phyloP scores from a whole-genome alignment of 23 red algal genomes.

The Gracilaria domingensis region DNA sequence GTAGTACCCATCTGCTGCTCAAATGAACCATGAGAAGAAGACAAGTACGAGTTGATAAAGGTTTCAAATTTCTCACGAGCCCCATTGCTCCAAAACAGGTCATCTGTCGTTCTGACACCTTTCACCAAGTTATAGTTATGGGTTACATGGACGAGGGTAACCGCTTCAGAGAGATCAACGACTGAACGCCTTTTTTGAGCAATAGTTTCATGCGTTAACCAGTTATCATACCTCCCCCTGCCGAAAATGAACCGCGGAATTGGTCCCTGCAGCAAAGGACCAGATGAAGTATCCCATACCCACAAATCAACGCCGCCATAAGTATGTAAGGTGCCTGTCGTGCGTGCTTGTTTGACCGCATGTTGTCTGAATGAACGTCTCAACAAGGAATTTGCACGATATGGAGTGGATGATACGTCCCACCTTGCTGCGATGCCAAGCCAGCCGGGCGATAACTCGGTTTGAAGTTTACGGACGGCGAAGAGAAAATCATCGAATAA shows the following conservation, averaged over 20 bases:
- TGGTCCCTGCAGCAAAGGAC: conserved; percentile 53
- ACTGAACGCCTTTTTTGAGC: conserved; percentile 56
- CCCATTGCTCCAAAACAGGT: conserved; percentile 82
- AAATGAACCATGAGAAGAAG: conserved; percentile 83
- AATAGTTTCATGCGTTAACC: conserved; percentile 95
- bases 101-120: not conserved
- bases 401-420: conserved; percentile 80
- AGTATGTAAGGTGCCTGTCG: conserved; percentile 83
- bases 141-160: conserved; percentile 78
- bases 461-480: conserved; percentile 64
- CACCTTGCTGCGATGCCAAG: conserved; percentile 91
- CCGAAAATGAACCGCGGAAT: conserved; percentile 93
- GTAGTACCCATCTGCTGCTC: conserved; percentile 88
- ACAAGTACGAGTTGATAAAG: conserved; percentile 89
- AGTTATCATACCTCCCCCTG: conserved; percentile 97
- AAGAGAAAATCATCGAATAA: conserved; percentile 83
- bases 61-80: conserved; percentile 84
- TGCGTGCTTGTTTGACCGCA: conserved; percentile 50
- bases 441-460: conserved; percentile 49
- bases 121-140: conserved; percentile 86
- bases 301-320: conserved; percentile 97
- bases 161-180: conserved; percentile 90
- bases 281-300: conserved; percentile 76
- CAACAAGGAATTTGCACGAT: not conserved
- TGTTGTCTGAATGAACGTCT: conserved; percentile 12